A percentile compares a stretch with the other conserved stretches of the same genome.
Evolutionary conservation across 83 land plant genomes (phyloP).

Genomic region (Picea abies): DNA sequence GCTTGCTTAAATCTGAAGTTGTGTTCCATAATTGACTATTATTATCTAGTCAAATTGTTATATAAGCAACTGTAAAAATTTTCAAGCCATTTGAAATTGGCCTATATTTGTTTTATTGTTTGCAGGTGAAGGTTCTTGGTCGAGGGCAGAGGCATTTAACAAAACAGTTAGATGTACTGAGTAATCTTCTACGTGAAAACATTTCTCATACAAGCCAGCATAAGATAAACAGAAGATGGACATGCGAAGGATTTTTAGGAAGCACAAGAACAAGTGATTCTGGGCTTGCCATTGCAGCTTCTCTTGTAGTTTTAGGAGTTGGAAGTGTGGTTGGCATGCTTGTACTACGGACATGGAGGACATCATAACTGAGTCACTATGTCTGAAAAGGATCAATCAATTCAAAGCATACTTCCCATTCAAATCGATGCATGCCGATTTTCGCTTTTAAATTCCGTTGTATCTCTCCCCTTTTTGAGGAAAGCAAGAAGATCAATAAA

Average conservation of each 20-base stretch:
- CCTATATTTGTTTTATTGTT: neutral
- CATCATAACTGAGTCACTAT: neutral
- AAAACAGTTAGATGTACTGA: conserved; percentile 24
- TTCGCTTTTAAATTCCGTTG: too few species aligned
- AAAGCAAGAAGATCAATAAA: too few species aligned
- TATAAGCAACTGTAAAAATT: too few species aligned
- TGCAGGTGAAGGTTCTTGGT: conserved; percentile 22
- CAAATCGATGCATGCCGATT: too few species aligned
- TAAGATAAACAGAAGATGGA: conserved; percentile 17
- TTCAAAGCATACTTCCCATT: too few species aligned
- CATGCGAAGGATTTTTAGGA: conserved; percentile 14
- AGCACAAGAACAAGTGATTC: conserved; percentile 25
- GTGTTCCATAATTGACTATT: too few species aligned
- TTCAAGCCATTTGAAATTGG: neutral
- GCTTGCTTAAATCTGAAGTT: neutral
- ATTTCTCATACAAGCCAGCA: neutral
- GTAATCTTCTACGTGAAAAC: conserved; percentile 19
- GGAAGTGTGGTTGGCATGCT: conserved; percentile 8
- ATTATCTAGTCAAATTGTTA: too few species aligned
- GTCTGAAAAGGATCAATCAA: too few species aligned
- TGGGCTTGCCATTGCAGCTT: conserved; percentile 24
- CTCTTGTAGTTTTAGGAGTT: neutral
- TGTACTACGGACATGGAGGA: conserved; percentile 16
- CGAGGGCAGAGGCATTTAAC: conserved; percentile 31
- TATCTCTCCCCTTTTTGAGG: too few species aligned